Evolutionary conservation across 2,329 filamentous ascomycete genomes (phyloP).

Genomic region (Arachnomyces sp.): DNA sequence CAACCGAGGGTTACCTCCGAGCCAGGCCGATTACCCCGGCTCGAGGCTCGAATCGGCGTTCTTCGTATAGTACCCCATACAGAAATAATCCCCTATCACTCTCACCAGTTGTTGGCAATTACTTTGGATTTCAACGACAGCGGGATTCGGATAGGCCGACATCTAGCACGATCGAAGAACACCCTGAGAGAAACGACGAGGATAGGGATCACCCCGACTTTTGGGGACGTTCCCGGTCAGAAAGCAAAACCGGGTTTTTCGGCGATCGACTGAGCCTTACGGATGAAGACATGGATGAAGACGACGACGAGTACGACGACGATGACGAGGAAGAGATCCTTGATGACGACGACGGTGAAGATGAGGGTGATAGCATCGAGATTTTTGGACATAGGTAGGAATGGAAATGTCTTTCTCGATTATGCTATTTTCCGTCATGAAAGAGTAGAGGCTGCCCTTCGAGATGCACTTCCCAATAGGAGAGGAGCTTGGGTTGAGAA

Average conservation of each 20-base stretch:
- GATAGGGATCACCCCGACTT: conserved; percentile 52
- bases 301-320: conserved; percentile 40
- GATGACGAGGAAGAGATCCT: conserved; percentile 41
- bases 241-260: conserved; percentile 29
- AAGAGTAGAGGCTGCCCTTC: too few species aligned
- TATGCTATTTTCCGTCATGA: too few species aligned
- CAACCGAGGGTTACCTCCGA: conserved; percentile 13
- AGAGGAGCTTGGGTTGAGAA: too few species aligned
- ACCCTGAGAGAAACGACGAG: conserved; percentile 35
- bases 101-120: conserved; percentile 37
- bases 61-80: conserved; percentile 27
- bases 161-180: conserved; percentile 17
- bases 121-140: conserved; percentile 35
- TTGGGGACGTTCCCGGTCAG: conserved; percentile 44
- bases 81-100: conserved; percentile 29
- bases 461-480: too few species aligned
- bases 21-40: conserved; percentile 15
- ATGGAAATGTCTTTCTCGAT: neutral
- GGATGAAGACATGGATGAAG: conserved; percentile 27
- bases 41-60: conserved; percentile 16
- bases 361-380: conserved; percentile 41
- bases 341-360: conserved; percentile 36
- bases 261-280: conserved; percentile 17
- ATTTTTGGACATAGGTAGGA: conserved; percentile 46
- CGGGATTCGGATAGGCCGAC: conserved; percentile 22